Evolutionary conservation across 2,329 filamentous ascomycete genomes (phyloP).

Genomic region (Zymoseptoria brevis): DNA sequence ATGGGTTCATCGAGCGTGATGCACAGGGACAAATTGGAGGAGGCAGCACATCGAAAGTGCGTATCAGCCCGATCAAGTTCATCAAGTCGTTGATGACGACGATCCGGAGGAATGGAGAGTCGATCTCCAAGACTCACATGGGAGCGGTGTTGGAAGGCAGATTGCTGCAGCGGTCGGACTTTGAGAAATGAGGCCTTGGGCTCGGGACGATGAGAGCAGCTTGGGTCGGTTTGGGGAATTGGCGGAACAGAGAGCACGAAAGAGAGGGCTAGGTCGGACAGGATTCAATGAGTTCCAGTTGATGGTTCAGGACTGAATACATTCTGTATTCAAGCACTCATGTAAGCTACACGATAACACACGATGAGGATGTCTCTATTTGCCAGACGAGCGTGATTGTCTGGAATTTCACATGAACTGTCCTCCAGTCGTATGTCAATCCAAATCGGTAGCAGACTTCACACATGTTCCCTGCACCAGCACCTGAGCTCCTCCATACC

Average conservation of each 20-base stretch:
- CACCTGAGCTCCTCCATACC: too few relatives aligned
- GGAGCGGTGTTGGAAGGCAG: constrained; percentile 19
- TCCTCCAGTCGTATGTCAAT: too few relatives aligned
- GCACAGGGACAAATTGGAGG: constrained; percentile 11
- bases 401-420: too few relatives aligned
- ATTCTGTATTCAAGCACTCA: too few relatives aligned
- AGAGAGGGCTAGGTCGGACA: too few relatives aligned
- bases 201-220: background rate
- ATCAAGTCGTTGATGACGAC: constrained; percentile 17
- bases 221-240: background rate
- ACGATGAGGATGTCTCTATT: too few relatives aligned
- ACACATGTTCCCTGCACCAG: too few relatives aligned
- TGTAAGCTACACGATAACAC: too few relatives aligned
- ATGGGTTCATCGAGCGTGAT: constrained; percentile 19
- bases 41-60: constrained; percentile 8
- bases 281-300: too few relatives aligned
- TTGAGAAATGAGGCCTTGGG: constrained; percentile 1
- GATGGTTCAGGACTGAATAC: too few relatives aligned
- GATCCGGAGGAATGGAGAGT: constrained; percentile 19
- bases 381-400: too few relatives aligned
- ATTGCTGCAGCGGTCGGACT: constrained; percentile 10
- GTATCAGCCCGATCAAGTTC: constrained; percentile 18
- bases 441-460: too few relatives aligned
- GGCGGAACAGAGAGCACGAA: background rate
- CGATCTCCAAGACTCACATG: constrained; percentile 22